Evolutionary conservation across 768 basidiomycete species (phyloP).

Genomic region (Hypholoma sublateritium): DNA sequence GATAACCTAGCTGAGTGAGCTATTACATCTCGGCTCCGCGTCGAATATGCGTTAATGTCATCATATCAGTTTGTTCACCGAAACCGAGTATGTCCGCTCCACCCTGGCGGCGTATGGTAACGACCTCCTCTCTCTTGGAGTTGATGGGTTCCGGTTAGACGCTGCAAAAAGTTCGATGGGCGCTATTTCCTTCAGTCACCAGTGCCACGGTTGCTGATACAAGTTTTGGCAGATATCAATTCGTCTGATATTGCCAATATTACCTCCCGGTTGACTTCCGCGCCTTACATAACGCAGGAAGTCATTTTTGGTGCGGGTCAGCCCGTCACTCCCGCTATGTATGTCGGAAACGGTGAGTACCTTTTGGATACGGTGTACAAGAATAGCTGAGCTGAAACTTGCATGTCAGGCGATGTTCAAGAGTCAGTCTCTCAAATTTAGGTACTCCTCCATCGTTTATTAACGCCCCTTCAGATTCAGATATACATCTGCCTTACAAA

Average conservation of each 20-base stretch:
- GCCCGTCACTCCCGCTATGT: slow-evolving; percentile 55
- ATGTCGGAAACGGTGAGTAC: slow-evolving; percentile 45
- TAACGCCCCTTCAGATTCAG: slow-evolving; percentile 43
- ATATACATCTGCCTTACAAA: slow-evolving; percentile 51
- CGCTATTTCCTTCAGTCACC: background rate
- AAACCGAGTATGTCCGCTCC: slow-evolving; percentile 57
- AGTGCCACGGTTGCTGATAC: background rate
- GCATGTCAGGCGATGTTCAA: slow-evolving; percentile 55
- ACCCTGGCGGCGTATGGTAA: slow-evolving; percentile 57
- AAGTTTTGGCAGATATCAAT: slow-evolving; percentile 46
- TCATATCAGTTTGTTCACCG: slow-evolving; percentile 54
- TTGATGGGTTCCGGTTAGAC: slow-evolving; percentile 63
- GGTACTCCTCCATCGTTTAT: background rate
- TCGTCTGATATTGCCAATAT: slow-evolving; percentile 56
- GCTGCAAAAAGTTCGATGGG: slow-evolving; percentile 56
- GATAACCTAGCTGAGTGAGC: slow-evolving; percentile 52
- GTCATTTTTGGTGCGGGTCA: slow-evolving; percentile 52
- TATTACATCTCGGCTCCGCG: background rate
- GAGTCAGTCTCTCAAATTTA: slow-evolving; percentile 37
- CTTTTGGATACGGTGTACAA: background rate
- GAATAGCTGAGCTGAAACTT: background rate
- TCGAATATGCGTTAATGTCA: background rate
- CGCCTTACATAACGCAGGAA: slow-evolving; percentile 66
- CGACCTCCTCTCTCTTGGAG: slow-evolving; percentile 60
- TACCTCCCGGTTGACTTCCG: slow-evolving; percentile 35